phyloP scores from a whole-genome alignment of 83 land plant species.

The Larix sibirica region DNA sequence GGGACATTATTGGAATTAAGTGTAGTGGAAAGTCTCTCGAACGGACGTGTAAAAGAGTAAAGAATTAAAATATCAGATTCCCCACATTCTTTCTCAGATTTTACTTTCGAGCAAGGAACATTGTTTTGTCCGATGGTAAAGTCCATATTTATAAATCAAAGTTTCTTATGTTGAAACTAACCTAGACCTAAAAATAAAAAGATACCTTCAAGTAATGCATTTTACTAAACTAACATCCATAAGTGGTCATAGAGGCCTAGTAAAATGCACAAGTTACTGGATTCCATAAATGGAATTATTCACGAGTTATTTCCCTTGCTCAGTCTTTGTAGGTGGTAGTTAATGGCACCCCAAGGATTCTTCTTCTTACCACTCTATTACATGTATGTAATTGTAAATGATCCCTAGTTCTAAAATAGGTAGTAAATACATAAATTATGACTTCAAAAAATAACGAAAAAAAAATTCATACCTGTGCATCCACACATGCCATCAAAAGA shows the following conservation, averaged over 20 bases:
- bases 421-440: neutral
- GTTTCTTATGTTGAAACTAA: neutral
- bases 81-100: neutral
- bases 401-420: neutral
- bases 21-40: neutral
- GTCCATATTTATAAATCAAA: neutral
- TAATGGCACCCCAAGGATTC: conserved; percentile 35
- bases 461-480: conserved; percentile 37
- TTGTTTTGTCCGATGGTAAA: neutral
- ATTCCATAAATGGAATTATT: neutral
- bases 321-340: conserved; percentile 49
- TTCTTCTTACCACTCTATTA: conserved; percentile 30
- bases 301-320: conserved; percentile 26
- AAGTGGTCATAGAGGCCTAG: neutral
- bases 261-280: neutral
- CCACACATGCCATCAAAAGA: conserved; percentile 36
- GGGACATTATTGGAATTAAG: neutral
- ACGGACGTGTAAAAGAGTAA: neutral
- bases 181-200: neutral
- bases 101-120: neutral
- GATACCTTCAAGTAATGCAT: neutral
- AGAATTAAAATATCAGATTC: neutral
- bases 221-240: neutral
- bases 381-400: neutral
- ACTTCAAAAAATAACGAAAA: neutral